These are phyloP conservation scores for Wolfiporia cocos DNA, from an alignment of 1,284 basidiomycete genomes.

Conservation along the genomic window DNA sequence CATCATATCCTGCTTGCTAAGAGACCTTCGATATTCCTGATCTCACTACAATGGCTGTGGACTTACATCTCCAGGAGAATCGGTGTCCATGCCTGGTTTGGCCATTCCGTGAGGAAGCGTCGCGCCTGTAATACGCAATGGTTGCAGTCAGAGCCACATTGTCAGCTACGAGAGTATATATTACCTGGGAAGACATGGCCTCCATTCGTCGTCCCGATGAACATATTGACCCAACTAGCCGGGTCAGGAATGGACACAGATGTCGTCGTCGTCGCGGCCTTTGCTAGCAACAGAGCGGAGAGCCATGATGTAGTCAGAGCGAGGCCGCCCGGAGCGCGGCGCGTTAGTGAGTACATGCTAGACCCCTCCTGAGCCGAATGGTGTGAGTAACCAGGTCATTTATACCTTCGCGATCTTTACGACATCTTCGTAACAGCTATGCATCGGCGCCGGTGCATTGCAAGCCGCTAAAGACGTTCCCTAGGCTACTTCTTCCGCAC, in stretches of 20 bases:
- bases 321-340: no score
- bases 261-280: no score
- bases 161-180: slow-evolving; percentile 3
- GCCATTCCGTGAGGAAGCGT: slow-evolving; percentile 65
- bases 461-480: no score
- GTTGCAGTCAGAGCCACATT: not conserved
- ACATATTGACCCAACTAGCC: slow-evolving; percentile 40
- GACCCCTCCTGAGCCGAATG: no score
- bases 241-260: slow-evolving; percentile 19
- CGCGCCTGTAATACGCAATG: slow-evolving; percentile 34
- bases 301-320: no score
- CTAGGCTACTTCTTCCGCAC: no score
- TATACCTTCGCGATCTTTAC: no score
- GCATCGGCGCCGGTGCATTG: no score
- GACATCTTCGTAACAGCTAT: no score
- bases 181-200: slow-evolving; percentile 59
- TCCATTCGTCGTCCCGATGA: slow-evolving; percentile 53
- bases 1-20: slow-evolving; percentile 59
- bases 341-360: no score
- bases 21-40: not conserved
- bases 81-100: slow-evolving; percentile 60
- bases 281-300: no score
- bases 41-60: not conserved
- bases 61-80: slow-evolving; percentile 52
- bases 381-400: no score